Conservation (phyloP, 805 yeast genomes). For the Saitoella complicata region DNA sequence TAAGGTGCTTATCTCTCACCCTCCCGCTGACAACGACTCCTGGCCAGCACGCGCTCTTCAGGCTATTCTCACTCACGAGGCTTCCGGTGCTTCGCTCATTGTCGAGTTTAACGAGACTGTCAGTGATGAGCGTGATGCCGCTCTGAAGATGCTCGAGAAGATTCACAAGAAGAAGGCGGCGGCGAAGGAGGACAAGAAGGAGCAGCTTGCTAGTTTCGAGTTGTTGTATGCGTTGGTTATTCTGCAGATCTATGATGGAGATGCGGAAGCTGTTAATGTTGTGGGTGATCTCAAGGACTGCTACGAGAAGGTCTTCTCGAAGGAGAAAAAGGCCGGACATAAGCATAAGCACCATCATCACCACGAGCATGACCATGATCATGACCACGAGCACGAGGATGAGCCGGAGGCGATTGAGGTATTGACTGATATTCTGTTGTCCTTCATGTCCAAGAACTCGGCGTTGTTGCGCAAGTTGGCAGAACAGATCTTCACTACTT, state of each 20-base stretch:
- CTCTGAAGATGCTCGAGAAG: conserved; percentile 32
- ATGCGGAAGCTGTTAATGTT: conserved; percentile 55
- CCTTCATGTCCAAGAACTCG: conserved; percentile 41
- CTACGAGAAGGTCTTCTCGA: conserved; percentile 21
- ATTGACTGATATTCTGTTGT: conserved; percentile 41
- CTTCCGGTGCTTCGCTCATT: conserved; percentile 6
- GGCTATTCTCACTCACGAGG: no score
- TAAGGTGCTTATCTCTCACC: no score
- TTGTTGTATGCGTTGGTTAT: conserved; percentile 59
- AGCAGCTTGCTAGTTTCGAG: conserved; percentile 51
- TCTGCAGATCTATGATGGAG: conserved; percentile 59
- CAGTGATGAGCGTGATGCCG: conserved; percentile 29
- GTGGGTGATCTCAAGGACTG: conserved; percentile 56
- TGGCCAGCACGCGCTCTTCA: no score
- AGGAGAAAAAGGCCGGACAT: neutral
- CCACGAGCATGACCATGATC: conserved; percentile 25
- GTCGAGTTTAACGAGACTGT: conserved; percentile 45
- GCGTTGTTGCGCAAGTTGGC: conserved; percentile 42
- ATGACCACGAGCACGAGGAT: conserved; percentile 18
- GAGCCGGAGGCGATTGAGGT: conserved; percentile 28
- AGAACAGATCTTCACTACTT: conserved; percentile 39
- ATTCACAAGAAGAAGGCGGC: conserved; percentile 25
- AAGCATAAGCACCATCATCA: conserved; percentile 9
- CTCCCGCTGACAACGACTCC: no score
- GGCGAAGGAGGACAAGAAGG: conserved; percentile 22